phyloP scores from a whole-genome alignment of 257 asterid genomes.

The Avicennia marina region DNA sequence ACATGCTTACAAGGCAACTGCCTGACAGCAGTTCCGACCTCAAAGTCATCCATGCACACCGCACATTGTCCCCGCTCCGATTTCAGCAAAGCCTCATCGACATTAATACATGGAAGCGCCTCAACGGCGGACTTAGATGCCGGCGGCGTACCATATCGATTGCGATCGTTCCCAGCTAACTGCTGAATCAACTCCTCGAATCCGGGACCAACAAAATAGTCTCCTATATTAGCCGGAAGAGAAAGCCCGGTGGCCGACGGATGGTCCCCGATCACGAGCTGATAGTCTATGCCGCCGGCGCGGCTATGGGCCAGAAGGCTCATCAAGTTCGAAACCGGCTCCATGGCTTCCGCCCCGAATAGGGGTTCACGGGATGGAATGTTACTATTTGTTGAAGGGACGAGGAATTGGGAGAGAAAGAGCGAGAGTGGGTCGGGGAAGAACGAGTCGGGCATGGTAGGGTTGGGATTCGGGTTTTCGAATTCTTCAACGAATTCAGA shows the following conservation, averaged over 20 bases:
- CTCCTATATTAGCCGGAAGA: slow-evolving; percentile 46
- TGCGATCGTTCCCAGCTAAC: too few relatives aligned
- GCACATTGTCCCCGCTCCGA: too few relatives aligned
- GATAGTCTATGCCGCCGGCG: slow-evolving; percentile 50
- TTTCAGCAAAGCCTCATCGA: too few relatives aligned
- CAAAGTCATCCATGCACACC: too few relatives aligned
- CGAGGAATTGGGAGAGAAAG: slow-evolving; percentile 20
- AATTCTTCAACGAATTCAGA: slow-evolving; percentile 56
- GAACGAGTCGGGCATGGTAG: slow-evolving; percentile 14
- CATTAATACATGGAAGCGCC: too few relatives aligned
- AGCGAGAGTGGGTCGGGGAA: slow-evolving; percentile 16
- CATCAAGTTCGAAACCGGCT: slow-evolving; percentile 38
- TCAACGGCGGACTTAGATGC: too few relatives aligned
- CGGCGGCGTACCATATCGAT: too few relatives aligned
- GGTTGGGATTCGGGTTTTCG: slow-evolving; percentile 21
- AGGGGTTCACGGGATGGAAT: slow-evolving; percentile 18
- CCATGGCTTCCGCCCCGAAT: slow-evolving; percentile 32
- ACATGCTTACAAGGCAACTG: too few relatives aligned
- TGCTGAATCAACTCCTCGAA: too few relatives aligned
- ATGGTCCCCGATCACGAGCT: slow-evolving; percentile 39
- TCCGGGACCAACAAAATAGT: too few relatives aligned
- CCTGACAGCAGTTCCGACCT: too few relatives aligned
- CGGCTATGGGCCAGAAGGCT: slow-evolving; percentile 42
- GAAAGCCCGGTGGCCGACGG: slow-evolving; percentile 24
- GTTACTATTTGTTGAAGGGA: slow-evolving; percentile 25